Evolutionary conservation across 495 filamentous ascomycete genomes (phyloP), one percentile per base, ranked within the genome.

Genomic region (Daldinia caldariorum): DNA sequence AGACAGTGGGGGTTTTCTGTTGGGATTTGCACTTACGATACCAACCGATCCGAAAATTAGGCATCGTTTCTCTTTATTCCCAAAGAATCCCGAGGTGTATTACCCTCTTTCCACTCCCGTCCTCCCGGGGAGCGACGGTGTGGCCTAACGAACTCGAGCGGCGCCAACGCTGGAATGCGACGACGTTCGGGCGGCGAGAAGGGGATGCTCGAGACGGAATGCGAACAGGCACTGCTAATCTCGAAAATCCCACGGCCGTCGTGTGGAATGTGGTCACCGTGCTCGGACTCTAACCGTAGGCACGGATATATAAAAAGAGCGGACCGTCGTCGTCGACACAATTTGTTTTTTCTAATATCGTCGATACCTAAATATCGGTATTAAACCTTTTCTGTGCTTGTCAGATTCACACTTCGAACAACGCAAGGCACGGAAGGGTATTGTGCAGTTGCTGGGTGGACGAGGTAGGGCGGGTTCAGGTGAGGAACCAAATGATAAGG

Each of bases 41-140:
- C 81, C 80, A 83, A 63, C 81, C 81, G 51, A 83, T 58, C 63
- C 80, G 78, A 59, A 83, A 83, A 56, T 73, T 69, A 61, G 74
- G 66, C 75, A 77, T 79, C 32, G 51, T 50, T 51, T 66, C 43
- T 70, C 2, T 31, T 67, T 58, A 34, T 54, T 67, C 64, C 54
- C 59, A 64, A 74, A 69, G 45, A 14, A 55, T 72, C 70, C 70
- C 57, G 70, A 72, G 70, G 65, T 67, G 10, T 51, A 16, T 38
- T 61, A 5, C 53, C 65, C 57, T 69, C 56, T 77, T 53, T 74
- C 80, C 81, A 77, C 72, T 74, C 71, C 80, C 74, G 79, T 75
- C 79, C 79, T 77, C 80, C 79, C 75, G 58, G 74, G 71, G 76
- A 79, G 77, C 61, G 74, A 77, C 77, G 75, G 77, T 70, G 71